Conservation (phyloP, 371 early-diverging fungal genomes). For the Apophysomyces ossiformis region DNA sequence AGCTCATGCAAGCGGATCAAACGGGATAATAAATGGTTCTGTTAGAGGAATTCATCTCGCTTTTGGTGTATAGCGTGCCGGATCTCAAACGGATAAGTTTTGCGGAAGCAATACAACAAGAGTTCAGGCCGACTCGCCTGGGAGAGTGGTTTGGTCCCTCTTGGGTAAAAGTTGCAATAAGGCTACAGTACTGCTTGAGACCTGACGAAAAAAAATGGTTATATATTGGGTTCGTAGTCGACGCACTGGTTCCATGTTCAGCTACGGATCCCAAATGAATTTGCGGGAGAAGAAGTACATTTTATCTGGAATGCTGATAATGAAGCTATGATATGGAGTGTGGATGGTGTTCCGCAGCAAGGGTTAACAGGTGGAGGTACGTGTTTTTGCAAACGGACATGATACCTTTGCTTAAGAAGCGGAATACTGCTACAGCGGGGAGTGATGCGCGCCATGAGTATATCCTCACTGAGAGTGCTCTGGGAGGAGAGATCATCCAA, state of each 20-base stretch:
- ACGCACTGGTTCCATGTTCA: constrained; percentile 89
- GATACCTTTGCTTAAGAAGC: not conserved
- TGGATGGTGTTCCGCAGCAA: constrained; percentile 80
- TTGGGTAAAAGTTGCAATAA: constrained; percentile 62
- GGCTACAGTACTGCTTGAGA: not conserved
- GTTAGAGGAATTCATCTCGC: constrained; percentile 49
- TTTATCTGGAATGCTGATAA: constrained; percentile 84
- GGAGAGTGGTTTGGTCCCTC: constrained; percentile 87
- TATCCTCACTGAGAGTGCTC: constrained; percentile 62
- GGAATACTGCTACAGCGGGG: constrained; percentile 35
- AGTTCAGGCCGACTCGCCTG: constrained; percentile 65
- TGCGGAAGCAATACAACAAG: constrained; percentile 77
- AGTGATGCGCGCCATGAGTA: constrained; percentile 76
- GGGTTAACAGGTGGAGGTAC: constrained; percentile 86
- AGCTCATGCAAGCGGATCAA: too few relatives aligned
- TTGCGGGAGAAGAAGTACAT: constrained; percentile 74
- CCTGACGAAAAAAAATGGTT: not conserved
- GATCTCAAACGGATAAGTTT: constrained; percentile 83
- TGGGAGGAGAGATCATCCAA: constrained; percentile 70
- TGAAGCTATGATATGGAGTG: constrained; percentile 90
- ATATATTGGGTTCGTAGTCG: constrained; percentile 51
- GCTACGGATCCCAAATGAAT: constrained; percentile 74
- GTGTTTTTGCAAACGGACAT: not conserved
- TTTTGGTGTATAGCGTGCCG: constrained; percentile 77
- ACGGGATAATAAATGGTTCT: not conserved